Base-by-base conservation (phyloP, 2,329 filamentous ascomycete species). In the Calonectria hongkongensis region DNA sequence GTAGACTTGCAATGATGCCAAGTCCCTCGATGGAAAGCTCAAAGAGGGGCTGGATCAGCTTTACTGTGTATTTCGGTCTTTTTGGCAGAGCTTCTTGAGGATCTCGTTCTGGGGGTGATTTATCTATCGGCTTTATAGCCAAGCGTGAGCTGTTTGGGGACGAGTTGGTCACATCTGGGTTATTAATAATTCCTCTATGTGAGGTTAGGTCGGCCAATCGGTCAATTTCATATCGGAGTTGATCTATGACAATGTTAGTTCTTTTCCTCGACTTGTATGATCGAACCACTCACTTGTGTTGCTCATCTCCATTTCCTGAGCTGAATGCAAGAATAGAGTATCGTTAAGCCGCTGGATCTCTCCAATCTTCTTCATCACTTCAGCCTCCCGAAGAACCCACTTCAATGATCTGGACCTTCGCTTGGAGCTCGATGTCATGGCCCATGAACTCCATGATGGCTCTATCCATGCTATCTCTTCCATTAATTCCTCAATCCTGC, bases 211-310 rank as follows among this genome's bases (percentile, higher is more conserved):
- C 54, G 6, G 54, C 54, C 6, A 60, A 41, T 28, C 54, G 15
- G 54, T 60, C 54, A 41, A 60, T 60, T 33, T 60, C 54, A 25
- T 60, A 60, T 5, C 54, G 54, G 21, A 60, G 54, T 39, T 60
- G 54, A 41, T 60, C 54, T 60, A 41, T 10, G 10, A 27, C 21
- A 39, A 15, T 18, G 10, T 58, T 58, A 41, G 18, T 41, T 18
- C 41, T 18, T 41, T 41, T 41, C 41, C 36, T 36, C 27, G 5
- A 10, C 16, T 15, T 25, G 7, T 4, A 12, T 10, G 4, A 2
- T 1, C 2, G 21, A 9, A 16, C 13, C 12, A 27, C 2, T 28
- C 18, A 39, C 36, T 60, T 41, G 54, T 60, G 21, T 60, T 60
- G 33, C 54, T 60, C 54, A 60, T 16, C 15, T 60, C 54, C 33